Evolutionary conservation across 176 grass and related monocot species (phyloP).

Genomic region (Hsuehochloa calcarea): DNA sequence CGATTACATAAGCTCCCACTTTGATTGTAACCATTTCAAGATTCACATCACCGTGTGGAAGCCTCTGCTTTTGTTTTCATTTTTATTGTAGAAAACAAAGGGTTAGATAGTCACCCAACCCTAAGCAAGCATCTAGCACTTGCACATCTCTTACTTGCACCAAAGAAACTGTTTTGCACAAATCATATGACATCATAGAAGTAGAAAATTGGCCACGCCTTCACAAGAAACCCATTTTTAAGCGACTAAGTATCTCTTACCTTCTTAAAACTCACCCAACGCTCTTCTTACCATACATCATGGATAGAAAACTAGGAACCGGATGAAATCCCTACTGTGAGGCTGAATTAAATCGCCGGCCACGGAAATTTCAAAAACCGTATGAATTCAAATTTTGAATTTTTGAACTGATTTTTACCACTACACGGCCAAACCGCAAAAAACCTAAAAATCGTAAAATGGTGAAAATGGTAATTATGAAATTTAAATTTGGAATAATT

Average conservation of each 20-base stretch:
- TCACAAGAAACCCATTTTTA: background rate
- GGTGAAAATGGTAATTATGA: no score
- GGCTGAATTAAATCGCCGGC: no score
- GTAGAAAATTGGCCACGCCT: constrained; percentile 6
- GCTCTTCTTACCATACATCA: no score
- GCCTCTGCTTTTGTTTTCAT: background rate
- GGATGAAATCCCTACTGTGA: no score
- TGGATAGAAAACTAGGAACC: no score
- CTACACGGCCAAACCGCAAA: no score
- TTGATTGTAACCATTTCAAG: constrained; percentile 33
- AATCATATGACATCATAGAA: constrained; percentile 19
- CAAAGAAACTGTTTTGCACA: background rate
- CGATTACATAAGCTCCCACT: constrained; percentile 36
- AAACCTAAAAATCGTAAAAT: no score
- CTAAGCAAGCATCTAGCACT: constrained; percentile 22
- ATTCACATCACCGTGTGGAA: constrained; percentile 25
- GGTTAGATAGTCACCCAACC: constrained; percentile 18
- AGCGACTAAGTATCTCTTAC: background rate
- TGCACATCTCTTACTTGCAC: background rate
- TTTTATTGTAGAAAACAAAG: background rate
- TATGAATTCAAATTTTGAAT: no score
- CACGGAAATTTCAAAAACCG: no score
- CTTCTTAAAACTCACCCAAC: no score
- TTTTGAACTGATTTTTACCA: no score
- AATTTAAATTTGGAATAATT: no score